Percentiles rank a stretch among this genome's conserved stretches.
Evolutionary conservation across 179 eudicot genomes (phyloP).

Genomic region (Gypsophila paniculata): DNA sequence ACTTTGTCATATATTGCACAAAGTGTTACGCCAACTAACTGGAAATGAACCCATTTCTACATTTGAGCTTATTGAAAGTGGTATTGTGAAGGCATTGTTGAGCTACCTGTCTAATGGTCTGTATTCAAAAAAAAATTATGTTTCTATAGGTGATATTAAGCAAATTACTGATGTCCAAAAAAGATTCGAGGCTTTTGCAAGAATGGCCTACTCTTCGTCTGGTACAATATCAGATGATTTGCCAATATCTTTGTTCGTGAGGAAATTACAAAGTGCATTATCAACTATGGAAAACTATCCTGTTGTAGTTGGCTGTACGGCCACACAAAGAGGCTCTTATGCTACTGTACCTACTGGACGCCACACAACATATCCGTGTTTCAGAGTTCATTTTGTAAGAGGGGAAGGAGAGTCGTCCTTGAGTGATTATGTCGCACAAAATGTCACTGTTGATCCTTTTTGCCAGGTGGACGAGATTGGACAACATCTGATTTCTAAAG

Average conservation of each 20-base stretch:
- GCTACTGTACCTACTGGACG: conserved; percentile 64
- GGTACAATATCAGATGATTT: conserved; percentile 32
- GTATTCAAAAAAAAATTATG: conserved; percentile 27
- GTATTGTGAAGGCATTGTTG: conserved; percentile 62
- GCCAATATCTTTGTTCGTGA: conserved; percentile 40
- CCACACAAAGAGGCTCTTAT: conserved; percentile 48
- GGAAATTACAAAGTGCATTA: conserved; percentile 67
- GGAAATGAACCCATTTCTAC: conserved; percentile 73
- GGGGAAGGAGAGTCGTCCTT: conserved; percentile 60
- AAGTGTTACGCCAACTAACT: conserved; percentile 54
- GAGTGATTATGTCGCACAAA: conserved; percentile 46
- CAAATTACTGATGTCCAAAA: conserved; percentile 37
- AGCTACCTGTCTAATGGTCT: conserved; percentile 56
- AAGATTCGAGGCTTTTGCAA: conserved; percentile 67
- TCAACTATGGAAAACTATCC: conserved; percentile 78
- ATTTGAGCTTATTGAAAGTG: conserved; percentile 91
- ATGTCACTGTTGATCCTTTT: conserved; percentile 77
- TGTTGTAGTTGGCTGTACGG: conserved; percentile 37
- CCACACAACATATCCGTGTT: conserved; percentile 50
- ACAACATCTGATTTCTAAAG: conserved; percentile 54
- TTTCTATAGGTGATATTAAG: conserved; percentile 22
- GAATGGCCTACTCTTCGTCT: conserved; percentile 44
- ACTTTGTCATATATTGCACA: conserved; percentile 41
- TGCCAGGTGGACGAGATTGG: conserved; percentile 64
- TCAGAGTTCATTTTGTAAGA: conserved; percentile 62